phyloP scores from a whole-genome alignment of 257 asterid species.

The Petunia axillaris region DNA sequence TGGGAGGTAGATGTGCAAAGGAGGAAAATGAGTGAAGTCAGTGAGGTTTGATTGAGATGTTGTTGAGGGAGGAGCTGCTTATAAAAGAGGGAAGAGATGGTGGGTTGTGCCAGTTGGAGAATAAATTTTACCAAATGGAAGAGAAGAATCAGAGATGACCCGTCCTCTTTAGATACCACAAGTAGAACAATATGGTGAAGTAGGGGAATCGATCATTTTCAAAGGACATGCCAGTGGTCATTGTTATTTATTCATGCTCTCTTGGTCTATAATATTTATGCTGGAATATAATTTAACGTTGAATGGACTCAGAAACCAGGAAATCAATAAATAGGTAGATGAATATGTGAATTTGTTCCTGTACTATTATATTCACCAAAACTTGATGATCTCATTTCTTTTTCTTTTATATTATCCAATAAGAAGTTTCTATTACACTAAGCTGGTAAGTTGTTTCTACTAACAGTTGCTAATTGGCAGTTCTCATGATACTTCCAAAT shows the following conservation, averaged over 20 bases:
- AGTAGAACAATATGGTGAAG: constrained; percentile 20
- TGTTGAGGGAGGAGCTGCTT: constrained; percentile 32
- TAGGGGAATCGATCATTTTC: constrained; percentile 29
- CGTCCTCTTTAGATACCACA: constrained; percentile 59
- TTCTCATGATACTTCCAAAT: background rate
- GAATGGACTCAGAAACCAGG: background rate
- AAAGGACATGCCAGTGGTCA: constrained; percentile 33
- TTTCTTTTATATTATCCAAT: background rate
- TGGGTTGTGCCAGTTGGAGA: constrained; percentile 59
- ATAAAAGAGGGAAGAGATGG: constrained; percentile 46
- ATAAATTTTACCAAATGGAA: constrained; percentile 45
- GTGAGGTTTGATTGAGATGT: constrained; percentile 34
- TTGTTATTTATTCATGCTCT: constrained; percentile 27
- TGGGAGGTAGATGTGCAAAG: background rate
- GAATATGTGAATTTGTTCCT: background rate
- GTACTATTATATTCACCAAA: background rate
- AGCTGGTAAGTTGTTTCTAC: background rate
- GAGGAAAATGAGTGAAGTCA: constrained; percentile 24
- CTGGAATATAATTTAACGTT: constrained; percentile 5
- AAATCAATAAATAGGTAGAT: background rate
- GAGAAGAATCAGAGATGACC: constrained; percentile 53
- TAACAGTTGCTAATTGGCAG: background rate
- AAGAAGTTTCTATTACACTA: background rate
- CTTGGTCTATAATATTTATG: constrained; percentile 30
- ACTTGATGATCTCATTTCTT: constrained; percentile 1